phyloP scores from a whole-genome alignment of 768 basidiomycete species.

The Ramaria rubella region DNA sequence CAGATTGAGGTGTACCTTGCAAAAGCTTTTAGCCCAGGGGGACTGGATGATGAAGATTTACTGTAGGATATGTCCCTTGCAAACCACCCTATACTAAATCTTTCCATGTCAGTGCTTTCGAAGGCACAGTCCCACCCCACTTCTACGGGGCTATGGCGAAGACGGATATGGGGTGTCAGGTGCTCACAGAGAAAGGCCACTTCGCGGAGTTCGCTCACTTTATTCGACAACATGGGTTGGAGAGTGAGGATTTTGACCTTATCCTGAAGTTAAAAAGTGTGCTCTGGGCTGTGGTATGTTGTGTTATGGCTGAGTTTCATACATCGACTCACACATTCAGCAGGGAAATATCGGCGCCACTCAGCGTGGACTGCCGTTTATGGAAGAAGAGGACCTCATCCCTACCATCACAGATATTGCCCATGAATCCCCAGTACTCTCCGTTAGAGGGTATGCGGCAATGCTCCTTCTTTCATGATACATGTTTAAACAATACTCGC shows the following conservation, averaged over 20 bases:
- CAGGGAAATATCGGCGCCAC: slow-evolving; percentile 94
- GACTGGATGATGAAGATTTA: slow-evolving; percentile 49
- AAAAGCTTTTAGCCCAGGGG: slow-evolving; percentile 57
- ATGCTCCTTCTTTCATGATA: not conserved
- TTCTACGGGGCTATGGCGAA: slow-evolving; percentile 99
- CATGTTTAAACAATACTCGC: slow-evolving; percentile 2
- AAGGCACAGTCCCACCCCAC: slow-evolving; percentile 85
- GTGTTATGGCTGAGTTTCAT: not conserved
- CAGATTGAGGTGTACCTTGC: slow-evolving; percentile 90
- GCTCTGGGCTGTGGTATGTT: slow-evolving; percentile 89
- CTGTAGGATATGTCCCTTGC: slow-evolving; percentile 31
- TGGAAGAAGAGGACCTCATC: slow-evolving; percentile 94
- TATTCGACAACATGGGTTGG: slow-evolving; percentile 79
- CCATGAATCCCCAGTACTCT: slow-evolving; percentile 81
- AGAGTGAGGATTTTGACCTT: slow-evolving; percentile 75
- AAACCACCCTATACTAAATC: not conserved
- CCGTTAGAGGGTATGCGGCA: slow-evolving; percentile 79
- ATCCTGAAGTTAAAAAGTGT: slow-evolving; percentile 91
- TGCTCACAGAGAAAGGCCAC: slow-evolving; percentile 84
- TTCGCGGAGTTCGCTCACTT: slow-evolving; percentile 88
- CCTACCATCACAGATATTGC: slow-evolving; percentile 88
- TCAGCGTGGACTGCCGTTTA: slow-evolving; percentile 83
- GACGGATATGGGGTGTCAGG: slow-evolving; percentile 89
- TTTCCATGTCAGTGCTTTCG: slow-evolving; percentile 49
- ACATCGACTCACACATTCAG: not conserved